A percentile compares a stretch with the other conserved stretches of the same genome.
Conservation (phyloP, 2,329 filamentous ascomycete species). For the Rasamsonia emersonii region DNA sequence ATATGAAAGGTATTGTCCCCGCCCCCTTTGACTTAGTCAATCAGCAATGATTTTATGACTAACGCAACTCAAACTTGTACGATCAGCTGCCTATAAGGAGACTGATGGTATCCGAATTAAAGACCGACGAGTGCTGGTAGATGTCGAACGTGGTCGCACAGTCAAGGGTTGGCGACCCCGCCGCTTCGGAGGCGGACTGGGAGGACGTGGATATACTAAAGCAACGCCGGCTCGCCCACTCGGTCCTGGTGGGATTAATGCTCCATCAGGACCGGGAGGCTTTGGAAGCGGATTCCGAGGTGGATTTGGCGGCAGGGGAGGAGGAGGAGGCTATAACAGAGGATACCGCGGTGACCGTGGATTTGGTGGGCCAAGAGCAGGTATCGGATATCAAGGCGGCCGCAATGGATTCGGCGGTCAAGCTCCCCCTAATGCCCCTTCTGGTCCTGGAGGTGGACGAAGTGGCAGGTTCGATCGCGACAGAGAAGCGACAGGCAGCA, state of each 20-base stretch:
- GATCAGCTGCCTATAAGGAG: conserved; percentile 79
- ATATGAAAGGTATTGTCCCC: conserved; percentile 81
- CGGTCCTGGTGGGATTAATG: conserved; percentile 51
- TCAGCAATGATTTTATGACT: conserved; percentile 5
- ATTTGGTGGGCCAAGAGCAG: conserved; percentile 40
- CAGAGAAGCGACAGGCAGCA: conserved; percentile 59
- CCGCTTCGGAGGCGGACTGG: conserved; percentile 83
- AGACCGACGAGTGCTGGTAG: conserved; percentile 83
- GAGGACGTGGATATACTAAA: conserved; percentile 88
- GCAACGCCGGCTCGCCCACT: conserved; percentile 62
- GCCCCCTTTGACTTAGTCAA: conserved; percentile 33
- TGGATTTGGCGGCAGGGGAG: conserved; percentile 41
- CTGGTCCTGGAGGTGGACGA: conserved; percentile 48
- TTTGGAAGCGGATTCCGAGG: conserved; percentile 48
- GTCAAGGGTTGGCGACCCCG: conserved; percentile 89
- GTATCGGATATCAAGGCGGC: conserved; percentile 51
- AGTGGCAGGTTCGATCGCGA: conserved; percentile 46
- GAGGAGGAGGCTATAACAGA: conserved; percentile 42
- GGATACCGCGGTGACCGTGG: conserved; percentile 45
- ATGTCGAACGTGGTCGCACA: conserved; percentile 91
- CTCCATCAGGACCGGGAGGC: conserved; percentile 49
- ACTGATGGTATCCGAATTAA: conserved; percentile 87
- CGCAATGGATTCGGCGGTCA: conserved; percentile 42
- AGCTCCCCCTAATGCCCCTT: conserved; percentile 42
- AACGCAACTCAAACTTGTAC: conserved; percentile 18